Conservation (phyloP, 768 basidiomycete genomes). For the Tricholoma sp. region DNA sequence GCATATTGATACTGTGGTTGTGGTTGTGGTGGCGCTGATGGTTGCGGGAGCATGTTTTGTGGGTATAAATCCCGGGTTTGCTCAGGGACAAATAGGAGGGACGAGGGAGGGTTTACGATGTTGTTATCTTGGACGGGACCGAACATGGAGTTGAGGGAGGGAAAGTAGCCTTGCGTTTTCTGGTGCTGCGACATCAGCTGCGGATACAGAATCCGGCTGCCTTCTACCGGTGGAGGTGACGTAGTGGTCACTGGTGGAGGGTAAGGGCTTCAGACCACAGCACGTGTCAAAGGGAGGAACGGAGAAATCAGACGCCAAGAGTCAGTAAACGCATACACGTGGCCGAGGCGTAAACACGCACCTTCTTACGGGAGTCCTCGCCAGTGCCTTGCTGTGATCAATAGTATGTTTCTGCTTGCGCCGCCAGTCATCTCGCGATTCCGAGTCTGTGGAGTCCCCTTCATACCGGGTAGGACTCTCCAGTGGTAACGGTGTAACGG, state of each 20-base stretch:
- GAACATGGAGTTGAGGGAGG: constrained; percentile 77
- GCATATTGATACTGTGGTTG: constrained; percentile 13
- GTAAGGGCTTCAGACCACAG: constrained; percentile 25
- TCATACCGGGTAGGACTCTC: constrained; percentile 58
- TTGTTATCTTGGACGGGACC: constrained; percentile 26
- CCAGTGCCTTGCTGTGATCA: constrained; percentile 20
- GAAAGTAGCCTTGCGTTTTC: constrained; percentile 70
- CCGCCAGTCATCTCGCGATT: constrained; percentile 30
- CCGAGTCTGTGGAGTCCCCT: constrained; percentile 42
- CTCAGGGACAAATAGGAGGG: constrained; percentile 40
- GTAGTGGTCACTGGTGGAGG: constrained; percentile 67
- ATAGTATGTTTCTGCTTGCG: constrained; percentile 19
- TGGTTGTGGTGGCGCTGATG: constrained; percentile 11
- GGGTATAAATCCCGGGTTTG: constrained; percentile 19
- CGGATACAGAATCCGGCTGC: constrained; percentile 52
- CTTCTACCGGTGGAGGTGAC: constrained; percentile 54
- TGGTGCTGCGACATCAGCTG: constrained; percentile 79
- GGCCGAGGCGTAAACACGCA: constrained; percentile 19
- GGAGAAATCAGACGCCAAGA: background rate
- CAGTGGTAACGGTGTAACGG: constrained; percentile 43
- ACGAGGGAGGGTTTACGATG: constrained; percentile 31
- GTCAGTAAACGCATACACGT: background rate
- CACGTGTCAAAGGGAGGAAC: background rate
- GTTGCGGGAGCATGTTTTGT: constrained; percentile 4
- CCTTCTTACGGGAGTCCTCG: constrained; percentile 26